phyloP scores from a whole-genome alignment of 345 rosid genomes.

The Abelmoschus esculentus region DNA sequence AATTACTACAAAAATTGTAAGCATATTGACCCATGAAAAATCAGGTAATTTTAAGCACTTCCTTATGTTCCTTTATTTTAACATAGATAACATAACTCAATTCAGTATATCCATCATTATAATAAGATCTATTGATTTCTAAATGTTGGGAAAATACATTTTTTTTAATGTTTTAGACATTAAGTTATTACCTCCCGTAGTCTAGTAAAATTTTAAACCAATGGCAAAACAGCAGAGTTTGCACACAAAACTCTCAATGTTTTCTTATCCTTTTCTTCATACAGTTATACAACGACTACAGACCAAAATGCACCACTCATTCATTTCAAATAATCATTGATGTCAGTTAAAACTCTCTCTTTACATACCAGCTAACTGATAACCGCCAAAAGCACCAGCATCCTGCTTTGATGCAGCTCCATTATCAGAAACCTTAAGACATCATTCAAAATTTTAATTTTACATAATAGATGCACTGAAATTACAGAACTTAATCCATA shows the following conservation, averaged over 20 bases:
- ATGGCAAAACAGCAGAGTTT: not conserved
- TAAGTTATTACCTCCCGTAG: not conserved
- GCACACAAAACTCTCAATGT: not conserved
- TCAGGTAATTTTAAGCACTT: not conserved
- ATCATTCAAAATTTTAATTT: slow-evolving; percentile 8
- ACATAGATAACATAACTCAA: not conserved
- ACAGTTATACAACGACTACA: not conserved
- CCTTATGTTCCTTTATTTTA: not conserved
- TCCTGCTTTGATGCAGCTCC: slow-evolving; percentile 55
- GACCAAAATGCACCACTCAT: not conserved
- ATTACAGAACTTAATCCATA: not conserved
- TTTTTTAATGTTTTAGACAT: not conserved
- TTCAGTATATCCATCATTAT: not conserved
- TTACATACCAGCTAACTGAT: slow-evolving; percentile 49
- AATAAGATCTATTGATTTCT: not conserved
- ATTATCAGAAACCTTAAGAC: slow-evolving; percentile 57
- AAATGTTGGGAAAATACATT: not conserved
- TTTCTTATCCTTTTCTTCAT: not conserved
- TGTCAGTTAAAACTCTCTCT: not conserved
- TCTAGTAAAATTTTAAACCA: not conserved
- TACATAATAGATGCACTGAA: not conserved
- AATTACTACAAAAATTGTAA: not conserved
- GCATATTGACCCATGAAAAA: not conserved
- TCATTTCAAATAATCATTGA: not conserved
- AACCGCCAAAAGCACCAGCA: slow-evolving; percentile 30